Conservation (phyloP, 352 stramenopile species). For the Globisporangium takayamanum region DNA sequence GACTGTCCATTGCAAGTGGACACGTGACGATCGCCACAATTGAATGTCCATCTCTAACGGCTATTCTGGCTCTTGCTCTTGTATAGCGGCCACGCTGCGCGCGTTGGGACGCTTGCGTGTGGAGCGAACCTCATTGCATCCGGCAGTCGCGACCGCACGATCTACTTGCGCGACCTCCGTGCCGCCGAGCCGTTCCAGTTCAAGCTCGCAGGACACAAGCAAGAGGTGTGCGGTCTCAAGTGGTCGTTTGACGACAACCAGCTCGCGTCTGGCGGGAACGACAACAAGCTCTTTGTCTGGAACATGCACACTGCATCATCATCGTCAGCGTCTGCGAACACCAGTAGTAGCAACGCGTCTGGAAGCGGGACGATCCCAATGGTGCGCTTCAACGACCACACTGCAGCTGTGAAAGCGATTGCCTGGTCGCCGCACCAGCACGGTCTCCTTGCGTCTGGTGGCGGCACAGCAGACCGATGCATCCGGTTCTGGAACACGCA, state of each 20-base stretch:
- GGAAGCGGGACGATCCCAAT: conserved; percentile 48
- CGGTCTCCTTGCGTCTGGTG: conserved; percentile 92
- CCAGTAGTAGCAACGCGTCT: not conserved
- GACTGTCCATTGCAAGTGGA: not conserved
- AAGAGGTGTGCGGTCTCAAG: conserved; percentile 94
- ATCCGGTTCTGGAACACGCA: conserved; percentile 98
- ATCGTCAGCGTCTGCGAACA: not conserved
- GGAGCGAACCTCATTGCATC: conserved; percentile 88
- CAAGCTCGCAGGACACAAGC: conserved; percentile 64
- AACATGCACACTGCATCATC: conserved; percentile 57
- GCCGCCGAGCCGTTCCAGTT: conserved; percentile 43
- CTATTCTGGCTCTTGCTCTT: not conserved
- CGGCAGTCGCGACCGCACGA: conserved; percentile 91
- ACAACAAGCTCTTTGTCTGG: conserved; percentile 98
- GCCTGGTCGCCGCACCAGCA: conserved; percentile 96
- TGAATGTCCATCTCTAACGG: not conserved
- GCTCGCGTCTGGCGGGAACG: conserved; percentile 93
- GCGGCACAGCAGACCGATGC: conserved; percentile 94
- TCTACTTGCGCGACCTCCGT: conserved; percentile 91
- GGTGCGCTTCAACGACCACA: conserved; percentile 93
- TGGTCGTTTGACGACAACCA: conserved; percentile 94
- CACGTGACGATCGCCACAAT: not conserved
- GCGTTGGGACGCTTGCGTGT: conserved; percentile 93
- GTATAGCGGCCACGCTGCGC: conserved; percentile 81
- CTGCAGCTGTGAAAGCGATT: conserved; percentile 96